These are phyloP conservation scores for Rubroshorea leprosula DNA, from an alignment of 345 rosid genomes.

Conservation along the genomic window DNA sequence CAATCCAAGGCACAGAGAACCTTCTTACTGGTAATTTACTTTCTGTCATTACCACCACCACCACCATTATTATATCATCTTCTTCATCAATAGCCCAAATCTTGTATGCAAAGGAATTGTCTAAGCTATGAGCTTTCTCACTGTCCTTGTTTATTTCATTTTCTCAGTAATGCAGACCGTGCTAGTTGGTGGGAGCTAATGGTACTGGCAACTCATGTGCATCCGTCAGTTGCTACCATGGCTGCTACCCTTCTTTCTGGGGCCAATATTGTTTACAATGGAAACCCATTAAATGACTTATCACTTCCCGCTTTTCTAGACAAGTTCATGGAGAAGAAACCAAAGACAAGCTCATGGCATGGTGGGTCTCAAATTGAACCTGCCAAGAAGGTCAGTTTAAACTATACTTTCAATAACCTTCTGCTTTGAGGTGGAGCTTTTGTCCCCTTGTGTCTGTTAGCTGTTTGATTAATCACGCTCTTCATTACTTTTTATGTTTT, in stretches of 20 bases:
- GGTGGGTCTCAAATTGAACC: slow-evolving; percentile 99
- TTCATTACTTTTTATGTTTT: slow-evolving; percentile 6
- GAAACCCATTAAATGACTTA: slow-evolving; percentile 74
- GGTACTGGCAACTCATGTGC: slow-evolving; percentile 81
- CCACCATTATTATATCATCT: neutral
- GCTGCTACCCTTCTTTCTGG: slow-evolving; percentile 92
- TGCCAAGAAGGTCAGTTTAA: slow-evolving; percentile 65
- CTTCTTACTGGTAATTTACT: slow-evolving; percentile 61
- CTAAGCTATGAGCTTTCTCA: neutral
- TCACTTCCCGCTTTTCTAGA: slow-evolving; percentile 80
- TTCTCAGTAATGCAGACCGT: slow-evolving; percentile 71
- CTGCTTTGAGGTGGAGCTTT: neutral
- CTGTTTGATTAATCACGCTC: neutral
- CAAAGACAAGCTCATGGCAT: slow-evolving; percentile 78
- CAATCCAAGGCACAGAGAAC: slow-evolving; percentile 91
- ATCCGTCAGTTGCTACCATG: slow-evolving; percentile 98
- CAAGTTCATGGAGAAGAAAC: slow-evolving; percentile 98
- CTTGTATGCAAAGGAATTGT: too few species aligned
- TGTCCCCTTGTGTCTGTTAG: neutral
- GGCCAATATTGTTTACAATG: slow-evolving; percentile 78
- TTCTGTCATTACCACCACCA: neutral
- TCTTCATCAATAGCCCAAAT: neutral
- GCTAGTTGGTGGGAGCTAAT: slow-evolving; percentile 92
- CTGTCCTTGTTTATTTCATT: slow-evolving; percentile 8
- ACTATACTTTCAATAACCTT: neutral